A percentile compares a stretch with the other conserved stretches of the same genome.
Evolutionary conservation across 2,329 filamentous ascomycete genomes (phyloP).

Genomic region (Alternaria angustiovoidea): DNA sequence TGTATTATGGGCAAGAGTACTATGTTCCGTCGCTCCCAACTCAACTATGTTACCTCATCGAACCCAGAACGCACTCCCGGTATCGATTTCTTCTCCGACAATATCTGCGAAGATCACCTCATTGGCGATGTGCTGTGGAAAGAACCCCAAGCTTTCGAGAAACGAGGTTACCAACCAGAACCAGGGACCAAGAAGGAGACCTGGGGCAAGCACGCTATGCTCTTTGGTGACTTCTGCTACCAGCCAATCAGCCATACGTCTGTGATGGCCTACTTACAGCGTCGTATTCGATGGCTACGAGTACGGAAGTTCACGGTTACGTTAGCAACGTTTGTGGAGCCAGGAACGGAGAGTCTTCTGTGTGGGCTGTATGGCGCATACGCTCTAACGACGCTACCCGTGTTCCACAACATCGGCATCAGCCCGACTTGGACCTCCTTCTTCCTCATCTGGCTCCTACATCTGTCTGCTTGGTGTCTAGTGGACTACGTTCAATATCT

Average conservation of each 20-base stretch:
- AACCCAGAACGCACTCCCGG: conserved; percentile 66
- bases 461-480: conserved; percentile 74
- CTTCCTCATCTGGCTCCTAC: conserved; percentile 69
- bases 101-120: conserved; percentile 97
- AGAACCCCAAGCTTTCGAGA: conserved; percentile 53
- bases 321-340: conserved; percentile 88
- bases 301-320: conserved; percentile 95
- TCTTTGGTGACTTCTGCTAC: conserved; percentile 85
- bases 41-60: conserved; percentile 73
- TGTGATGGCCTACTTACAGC: conserved; percentile 76
- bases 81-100: conserved; percentile 91
- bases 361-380: conserved; percentile 84
- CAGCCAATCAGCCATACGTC: conserved; percentile 89
- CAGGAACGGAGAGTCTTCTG: conserved; percentile 86
- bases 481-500: conserved; percentile 78
- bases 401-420: conserved; percentile 64
- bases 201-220: conserved; percentile 81
- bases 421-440: conserved; percentile 74
- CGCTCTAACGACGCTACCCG: conserved; percentile 76
- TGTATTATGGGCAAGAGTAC: conserved; percentile 97
- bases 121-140: conserved; percentile 94
- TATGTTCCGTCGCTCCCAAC: conserved; percentile 94
- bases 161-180: conserved; percentile 32
- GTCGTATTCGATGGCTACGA: conserved; percentile 87
- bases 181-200: conserved; percentile 44